phyloP scores from a whole-genome alignment of 192 early-diverging fungal genomes.

The Coemansia sp. region DNA sequence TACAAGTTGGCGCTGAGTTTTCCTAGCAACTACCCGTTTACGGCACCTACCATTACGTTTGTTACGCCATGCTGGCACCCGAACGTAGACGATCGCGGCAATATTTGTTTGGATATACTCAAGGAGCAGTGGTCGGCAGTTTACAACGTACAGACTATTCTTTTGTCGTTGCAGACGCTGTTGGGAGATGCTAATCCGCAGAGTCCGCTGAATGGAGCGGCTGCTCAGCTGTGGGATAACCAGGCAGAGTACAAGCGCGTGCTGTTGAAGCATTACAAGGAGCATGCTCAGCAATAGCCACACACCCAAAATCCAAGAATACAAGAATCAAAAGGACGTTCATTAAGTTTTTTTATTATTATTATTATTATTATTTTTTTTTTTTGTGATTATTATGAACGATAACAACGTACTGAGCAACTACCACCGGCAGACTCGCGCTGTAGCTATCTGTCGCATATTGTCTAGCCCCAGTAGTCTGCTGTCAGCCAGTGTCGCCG shows the following conservation, averaged over 20 bases:
- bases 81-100: slow-evolving; percentile 88
- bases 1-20: slow-evolving; percentile 83
- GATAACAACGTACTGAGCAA: neutral
- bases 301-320: neutral
- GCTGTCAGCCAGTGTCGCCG: neutral
- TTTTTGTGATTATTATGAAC: neutral
- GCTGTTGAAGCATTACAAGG: slow-evolving; percentile 54
- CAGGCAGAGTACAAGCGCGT: slow-evolving; percentile 53
- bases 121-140: slow-evolving; percentile 94
- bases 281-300: slow-evolving; percentile 14
- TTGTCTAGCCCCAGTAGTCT: neutral
- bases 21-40: slow-evolving; percentile 78
- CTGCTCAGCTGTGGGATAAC: slow-evolving; percentile 82
- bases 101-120: slow-evolving; percentile 94
- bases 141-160: slow-evolving; percentile 95
- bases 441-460: neutral
- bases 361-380: neutral
- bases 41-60: slow-evolving; percentile 92
- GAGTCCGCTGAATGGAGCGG: slow-evolving; percentile 91
- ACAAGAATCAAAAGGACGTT: no score
- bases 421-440: neutral
- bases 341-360: neutral
- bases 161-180: slow-evolving; percentile 91
- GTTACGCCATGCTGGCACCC: slow-evolving; percentile 92
- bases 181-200: slow-evolving; percentile 90